These are phyloP conservation scores for Aspergillus piperis DNA, from an alignment of 2,329 filamentous ascomycete genomes.

Conservation along the genomic window DNA sequence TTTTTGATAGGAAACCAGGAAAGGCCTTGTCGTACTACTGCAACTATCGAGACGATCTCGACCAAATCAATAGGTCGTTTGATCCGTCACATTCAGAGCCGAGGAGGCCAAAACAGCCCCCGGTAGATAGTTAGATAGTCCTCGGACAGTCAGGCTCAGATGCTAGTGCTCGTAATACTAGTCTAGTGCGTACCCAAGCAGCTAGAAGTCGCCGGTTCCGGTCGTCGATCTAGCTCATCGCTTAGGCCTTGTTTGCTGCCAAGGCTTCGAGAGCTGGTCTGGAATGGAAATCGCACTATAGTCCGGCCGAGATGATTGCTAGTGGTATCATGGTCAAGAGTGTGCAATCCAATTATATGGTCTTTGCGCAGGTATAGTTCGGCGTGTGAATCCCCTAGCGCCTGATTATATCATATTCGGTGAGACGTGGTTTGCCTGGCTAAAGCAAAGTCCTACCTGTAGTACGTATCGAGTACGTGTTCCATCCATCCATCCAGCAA, in stretches of 20 bases:
- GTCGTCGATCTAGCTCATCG: neutral
- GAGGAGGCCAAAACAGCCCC: neutral
- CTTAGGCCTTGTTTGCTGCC: neutral
- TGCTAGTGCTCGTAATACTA: neutral
- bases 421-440: neutral
- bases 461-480: neutral
- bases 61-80: neutral
- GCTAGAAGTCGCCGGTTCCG: neutral
- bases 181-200: neutral
- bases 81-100: constrained; percentile 2
- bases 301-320: neutral
- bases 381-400: neutral
- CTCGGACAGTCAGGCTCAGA: neutral
- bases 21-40: neutral
- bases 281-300: neutral
- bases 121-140: too few species aligned
- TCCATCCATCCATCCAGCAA: neutral
- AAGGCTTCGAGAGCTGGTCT: constrained; percentile 1
- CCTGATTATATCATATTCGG: neutral
- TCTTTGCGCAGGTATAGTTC: neutral
- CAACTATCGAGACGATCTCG: neutral
- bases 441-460: neutral
- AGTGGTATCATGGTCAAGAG: neutral
- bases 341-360: neutral
- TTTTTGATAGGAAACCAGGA: neutral